Evolutionary conservation across 345 rosid species (phyloP).

Genomic region (Draba incana): DNA sequence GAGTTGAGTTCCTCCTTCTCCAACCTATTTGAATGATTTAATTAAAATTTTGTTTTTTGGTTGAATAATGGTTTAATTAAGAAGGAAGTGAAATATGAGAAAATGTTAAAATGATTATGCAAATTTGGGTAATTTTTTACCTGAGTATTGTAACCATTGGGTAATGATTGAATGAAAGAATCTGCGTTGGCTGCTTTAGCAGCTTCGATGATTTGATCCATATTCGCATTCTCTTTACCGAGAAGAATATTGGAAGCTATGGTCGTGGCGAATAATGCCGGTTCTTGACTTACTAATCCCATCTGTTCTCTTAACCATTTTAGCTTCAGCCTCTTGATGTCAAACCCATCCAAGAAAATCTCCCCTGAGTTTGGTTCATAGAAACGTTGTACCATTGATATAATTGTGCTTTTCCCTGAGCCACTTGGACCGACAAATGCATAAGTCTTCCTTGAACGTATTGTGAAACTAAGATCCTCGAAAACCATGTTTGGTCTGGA

Average conservation of each 20-base stretch:
- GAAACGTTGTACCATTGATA: slow-evolving; percentile 84
- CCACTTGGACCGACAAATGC: slow-evolving; percentile 93
- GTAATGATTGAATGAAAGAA: slow-evolving; percentile 62
- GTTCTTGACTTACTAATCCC: slow-evolving; percentile 94
- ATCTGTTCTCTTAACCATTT: slow-evolving; percentile 86
- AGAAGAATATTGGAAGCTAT: slow-evolving; percentile 68
- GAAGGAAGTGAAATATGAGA: not conserved
- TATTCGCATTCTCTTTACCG: slow-evolving; percentile 63
- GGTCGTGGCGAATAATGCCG: slow-evolving; percentile 78
- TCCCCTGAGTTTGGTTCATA: slow-evolving; percentile 82
- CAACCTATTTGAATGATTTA: slow-evolving; percentile 55
- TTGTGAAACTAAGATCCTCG: slow-evolving; percentile 65
- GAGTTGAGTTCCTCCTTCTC: slow-evolving; percentile 93
- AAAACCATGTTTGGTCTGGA: slow-evolving; percentile 62
- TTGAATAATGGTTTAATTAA: not conserved
- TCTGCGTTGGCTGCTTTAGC: slow-evolving; percentile 86
- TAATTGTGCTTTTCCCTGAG: slow-evolving; percentile 86
- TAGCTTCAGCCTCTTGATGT: slow-evolving; percentile 54
- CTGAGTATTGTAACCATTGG: slow-evolving; percentile 75
- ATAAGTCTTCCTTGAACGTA: slow-evolving; percentile 63
- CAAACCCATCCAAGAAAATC: slow-evolving; percentile 68
- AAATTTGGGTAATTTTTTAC: slow-evolving; percentile 33
- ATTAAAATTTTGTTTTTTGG: not conserved
- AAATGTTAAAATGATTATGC: not conserved
- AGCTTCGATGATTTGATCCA: slow-evolving; percentile 59